Conservation (phyloP, 2,329 filamentous ascomycete genomes). For the Ceratocystis albifundus region DNA sequence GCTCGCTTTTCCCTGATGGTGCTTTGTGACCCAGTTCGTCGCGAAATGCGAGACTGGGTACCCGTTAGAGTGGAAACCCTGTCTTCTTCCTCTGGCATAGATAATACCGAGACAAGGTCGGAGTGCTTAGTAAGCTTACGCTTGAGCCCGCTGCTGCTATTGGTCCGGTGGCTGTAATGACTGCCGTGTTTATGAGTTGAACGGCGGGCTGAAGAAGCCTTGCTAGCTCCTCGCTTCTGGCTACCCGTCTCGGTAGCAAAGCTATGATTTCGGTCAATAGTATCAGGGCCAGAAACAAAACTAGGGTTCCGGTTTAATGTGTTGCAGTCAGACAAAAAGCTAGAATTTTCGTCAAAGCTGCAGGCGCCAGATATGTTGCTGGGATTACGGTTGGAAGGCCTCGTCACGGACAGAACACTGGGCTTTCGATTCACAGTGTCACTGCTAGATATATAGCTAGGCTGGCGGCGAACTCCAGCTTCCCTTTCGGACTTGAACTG, state of each 20-base stretch:
- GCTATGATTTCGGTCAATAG: constrained; percentile 16
- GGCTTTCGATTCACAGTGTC: constrained; percentile 14
- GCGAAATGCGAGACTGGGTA: constrained; percentile 15
- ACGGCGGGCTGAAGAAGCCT: neutral
- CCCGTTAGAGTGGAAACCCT: constrained; percentile 47
- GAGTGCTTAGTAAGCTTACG: constrained; percentile 80
- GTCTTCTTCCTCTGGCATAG: constrained; percentile 49
- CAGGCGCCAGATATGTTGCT: constrained; percentile 18
- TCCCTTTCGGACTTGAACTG: constrained; percentile 30
- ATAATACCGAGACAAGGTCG: constrained; percentile 86
- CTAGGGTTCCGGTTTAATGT: constrained; percentile 16
- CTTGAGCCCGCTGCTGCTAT: constrained; percentile 40
- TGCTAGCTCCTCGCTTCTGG: constrained; percentile 10
- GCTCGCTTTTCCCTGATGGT: constrained; percentile 7
- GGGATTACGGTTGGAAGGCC: neutral
- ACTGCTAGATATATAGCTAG: constrained; percentile 15
- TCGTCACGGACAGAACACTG: neutral
- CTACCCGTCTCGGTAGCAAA: constrained; percentile 11
- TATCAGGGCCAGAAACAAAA: constrained; percentile 14
- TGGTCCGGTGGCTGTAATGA: constrained; percentile 18
- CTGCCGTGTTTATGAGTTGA: constrained; percentile 15
- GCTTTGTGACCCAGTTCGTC: constrained; percentile 15
- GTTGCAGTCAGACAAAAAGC: neutral
- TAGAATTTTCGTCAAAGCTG: constrained; percentile 2
- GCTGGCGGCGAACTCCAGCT: constrained; percentile 13